These are phyloP conservation scores for Glycyrrhiza uralensis DNA, from an alignment of 306 rosid genomes.

Conservation along the genomic window DNA sequence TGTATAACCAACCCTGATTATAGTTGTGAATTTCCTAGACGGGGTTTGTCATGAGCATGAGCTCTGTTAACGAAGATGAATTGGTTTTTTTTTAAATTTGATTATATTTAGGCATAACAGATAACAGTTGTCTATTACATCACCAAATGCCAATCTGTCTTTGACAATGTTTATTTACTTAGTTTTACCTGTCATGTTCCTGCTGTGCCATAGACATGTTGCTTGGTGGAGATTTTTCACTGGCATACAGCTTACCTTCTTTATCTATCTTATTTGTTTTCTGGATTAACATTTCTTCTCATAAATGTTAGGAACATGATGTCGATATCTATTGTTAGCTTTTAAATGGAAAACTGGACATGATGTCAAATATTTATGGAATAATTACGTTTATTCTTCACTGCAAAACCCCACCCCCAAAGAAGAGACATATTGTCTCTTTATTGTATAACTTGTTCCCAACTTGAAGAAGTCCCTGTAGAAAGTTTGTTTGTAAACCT, in stretches of 20 bases:
- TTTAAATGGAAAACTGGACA: not conserved
- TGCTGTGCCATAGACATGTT: not conserved
- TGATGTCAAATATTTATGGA: slow-evolving; percentile 7
- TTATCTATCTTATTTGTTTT: not conserved
- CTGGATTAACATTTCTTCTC: slow-evolving; percentile 10
- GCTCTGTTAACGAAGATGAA: not conserved
- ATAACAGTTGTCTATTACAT: not conserved
- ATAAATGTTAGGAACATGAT: not conserved
- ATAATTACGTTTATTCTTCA: not conserved
- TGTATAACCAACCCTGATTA: not conserved
- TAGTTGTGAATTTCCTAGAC: not conserved
- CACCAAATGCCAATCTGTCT: not conserved
- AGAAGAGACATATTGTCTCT: not conserved
- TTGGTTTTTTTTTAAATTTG: not conserved
- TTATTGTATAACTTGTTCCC: slow-evolving; percentile 13
- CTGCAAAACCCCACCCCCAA: not conserved
- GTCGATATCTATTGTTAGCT: not conserved
- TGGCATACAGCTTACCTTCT: not conserved
- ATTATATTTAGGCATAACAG: not conserved
- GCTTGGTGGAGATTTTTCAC: not conserved
- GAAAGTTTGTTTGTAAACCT: slow-evolving; percentile 22
- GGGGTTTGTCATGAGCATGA: not conserved
- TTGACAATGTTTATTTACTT: not conserved
- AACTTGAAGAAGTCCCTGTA: slow-evolving; percentile 15
- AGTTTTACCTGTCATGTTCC: slow-evolving; percentile 6